Conservation (phyloP, 805 yeast genomes). For the Metschnikowia vanudenii region DNA sequence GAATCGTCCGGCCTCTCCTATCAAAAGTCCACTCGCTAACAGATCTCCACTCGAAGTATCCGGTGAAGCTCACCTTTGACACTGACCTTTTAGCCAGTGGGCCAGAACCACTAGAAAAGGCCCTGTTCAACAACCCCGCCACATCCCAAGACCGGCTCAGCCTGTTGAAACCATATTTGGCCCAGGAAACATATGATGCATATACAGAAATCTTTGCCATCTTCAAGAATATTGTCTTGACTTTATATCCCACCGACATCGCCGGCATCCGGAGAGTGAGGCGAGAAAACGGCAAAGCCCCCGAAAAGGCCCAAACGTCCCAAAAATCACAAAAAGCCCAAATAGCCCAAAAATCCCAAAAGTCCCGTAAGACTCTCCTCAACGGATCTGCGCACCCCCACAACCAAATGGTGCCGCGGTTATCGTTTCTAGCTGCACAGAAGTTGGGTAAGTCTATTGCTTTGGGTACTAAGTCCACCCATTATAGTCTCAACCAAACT, state of each 20-base stretch:
- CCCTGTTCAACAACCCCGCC: slow-evolving; percentile 9
- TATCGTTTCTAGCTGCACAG: slow-evolving; percentile 26
- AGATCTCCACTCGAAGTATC: slow-evolving; percentile 28
- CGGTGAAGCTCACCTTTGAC: slow-evolving; percentile 19
- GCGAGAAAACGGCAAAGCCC: slow-evolving; percentile 1
- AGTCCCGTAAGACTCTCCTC: too few species aligned
- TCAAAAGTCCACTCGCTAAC: slow-evolving; percentile 36
- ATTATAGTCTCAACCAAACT: slow-evolving; percentile 30
- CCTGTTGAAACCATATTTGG: slow-evolving; percentile 25
- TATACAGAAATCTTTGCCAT: slow-evolving; percentile 34
- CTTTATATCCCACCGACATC: slow-evolving; percentile 12
- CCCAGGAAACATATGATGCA: slow-evolving; percentile 27
- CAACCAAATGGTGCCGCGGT: slow-evolving; percentile 14
- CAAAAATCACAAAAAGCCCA: not conserved
- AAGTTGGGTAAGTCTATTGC: slow-evolving; percentile 37
- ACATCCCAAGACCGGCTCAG: slow-evolving; percentile 27
- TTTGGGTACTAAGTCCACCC: slow-evolving; percentile 34
- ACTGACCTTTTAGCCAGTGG: slow-evolving; percentile 1
- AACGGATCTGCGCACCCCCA: too few species aligned
- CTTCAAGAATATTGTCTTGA: slow-evolving; percentile 27
- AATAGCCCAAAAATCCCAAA: not conserved
- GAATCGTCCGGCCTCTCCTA: slow-evolving; percentile 37
- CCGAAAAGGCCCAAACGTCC: not conserved
- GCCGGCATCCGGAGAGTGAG: not conserved
- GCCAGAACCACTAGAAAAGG: too few species aligned